Conservation (phyloP, 108 stramenopile species). For the Licmophora abbreviata region DNA sequence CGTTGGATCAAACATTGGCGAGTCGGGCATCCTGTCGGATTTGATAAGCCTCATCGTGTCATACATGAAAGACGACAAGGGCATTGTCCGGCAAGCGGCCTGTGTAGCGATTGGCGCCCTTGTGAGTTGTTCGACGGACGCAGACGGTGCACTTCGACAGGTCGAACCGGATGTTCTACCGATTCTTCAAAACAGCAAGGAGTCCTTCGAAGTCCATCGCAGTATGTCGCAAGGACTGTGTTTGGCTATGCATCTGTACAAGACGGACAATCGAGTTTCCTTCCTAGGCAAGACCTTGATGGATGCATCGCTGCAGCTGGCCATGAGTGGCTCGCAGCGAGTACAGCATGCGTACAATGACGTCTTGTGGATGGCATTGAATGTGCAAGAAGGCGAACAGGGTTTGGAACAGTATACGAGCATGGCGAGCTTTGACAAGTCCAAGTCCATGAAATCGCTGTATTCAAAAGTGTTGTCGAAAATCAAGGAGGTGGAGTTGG, state of each 20-base stretch:
- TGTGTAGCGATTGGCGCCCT: slow-evolving; percentile 68
- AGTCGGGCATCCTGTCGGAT: slow-evolving; percentile 14
- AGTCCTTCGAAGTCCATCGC: slow-evolving; percentile 61
- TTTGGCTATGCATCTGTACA: slow-evolving; percentile 38
- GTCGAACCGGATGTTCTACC: slow-evolving; percentile 46
- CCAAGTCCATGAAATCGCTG: slow-evolving; percentile 63
- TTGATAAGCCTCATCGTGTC: slow-evolving; percentile 16
- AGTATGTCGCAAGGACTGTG: slow-evolving; percentile 61
- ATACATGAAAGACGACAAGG: slow-evolving; percentile 62
- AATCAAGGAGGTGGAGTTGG: slow-evolving; percentile 40
- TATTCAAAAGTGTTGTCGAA: slow-evolving; percentile 66
- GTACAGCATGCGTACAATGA: slow-evolving; percentile 84
- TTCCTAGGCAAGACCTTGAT: slow-evolving; percentile 50
- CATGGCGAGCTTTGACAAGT: slow-evolving; percentile 69
- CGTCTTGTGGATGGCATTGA: slow-evolving; percentile 76
- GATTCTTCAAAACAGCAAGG: slow-evolving; percentile 50
- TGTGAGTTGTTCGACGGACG: slow-evolving; percentile 48
- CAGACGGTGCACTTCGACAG: slow-evolving; percentile 22
- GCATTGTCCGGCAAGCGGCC: slow-evolving; percentile 53
- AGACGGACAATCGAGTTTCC: slow-evolving; percentile 32
- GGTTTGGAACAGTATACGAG: slow-evolving; percentile 59
- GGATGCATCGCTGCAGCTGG: slow-evolving; percentile 60
- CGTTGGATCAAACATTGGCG: slow-evolving; percentile 36
- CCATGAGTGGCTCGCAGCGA: slow-evolving; percentile 66
- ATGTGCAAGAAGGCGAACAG: slow-evolving; percentile 58